A percentile compares a stretch with the other conserved stretches of the same genome.
These are phyloP conservation scores for Vigna trinervia DNA, from an alignment of 306 rosid species.

Conservation along the genomic window DNA sequence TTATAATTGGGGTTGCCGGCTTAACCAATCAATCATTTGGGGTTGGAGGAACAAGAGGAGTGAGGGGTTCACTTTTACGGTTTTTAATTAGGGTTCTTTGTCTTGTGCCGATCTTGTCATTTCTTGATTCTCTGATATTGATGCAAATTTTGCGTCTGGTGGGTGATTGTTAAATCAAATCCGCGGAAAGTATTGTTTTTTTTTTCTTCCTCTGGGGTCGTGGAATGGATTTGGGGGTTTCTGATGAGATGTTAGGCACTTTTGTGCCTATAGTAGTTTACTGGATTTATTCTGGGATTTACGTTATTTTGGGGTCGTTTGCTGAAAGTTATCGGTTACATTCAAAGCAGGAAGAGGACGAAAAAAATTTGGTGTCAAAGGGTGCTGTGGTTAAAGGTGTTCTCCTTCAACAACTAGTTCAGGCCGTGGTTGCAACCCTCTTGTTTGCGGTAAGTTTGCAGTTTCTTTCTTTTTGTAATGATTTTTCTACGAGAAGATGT, in stretches of 20 bases:
- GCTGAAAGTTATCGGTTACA: constrained; percentile 80
- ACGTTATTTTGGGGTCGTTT: constrained; percentile 62
- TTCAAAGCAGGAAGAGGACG: constrained; percentile 79
- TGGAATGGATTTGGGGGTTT: constrained; percentile 73
- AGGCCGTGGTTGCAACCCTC: constrained; percentile 82
- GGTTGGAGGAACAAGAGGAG: constrained; percentile 25
- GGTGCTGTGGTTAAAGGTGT: constrained; percentile 81
- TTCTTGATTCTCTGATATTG: background rate
- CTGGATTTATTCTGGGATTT: constrained; percentile 88
- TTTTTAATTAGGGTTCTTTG: constrained; percentile 45
- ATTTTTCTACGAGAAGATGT: background rate
- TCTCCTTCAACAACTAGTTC: constrained; percentile 82
- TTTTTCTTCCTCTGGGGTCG: constrained; percentile 21
- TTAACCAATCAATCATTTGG: background rate
- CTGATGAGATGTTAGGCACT: constrained; percentile 91
- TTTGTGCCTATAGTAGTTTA: constrained; percentile 80
- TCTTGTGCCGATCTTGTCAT: background rate
- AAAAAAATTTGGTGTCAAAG: constrained; percentile 92
- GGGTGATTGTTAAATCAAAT: constrained; percentile 40
- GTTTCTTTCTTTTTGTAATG: background rate
- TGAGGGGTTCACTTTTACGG: constrained; percentile 32
- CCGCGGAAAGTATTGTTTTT: background rate
- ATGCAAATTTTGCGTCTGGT: constrained; percentile 42
- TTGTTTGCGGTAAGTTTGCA: constrained; percentile 70
- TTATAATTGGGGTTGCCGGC: constrained; percentile 17